A percentile compares a stretch with the other conserved stretches of the same genome.
Evolutionary conservation across 306 rosid species (phyloP).

Genomic region (Trichosanthes cucumerina): DNA sequence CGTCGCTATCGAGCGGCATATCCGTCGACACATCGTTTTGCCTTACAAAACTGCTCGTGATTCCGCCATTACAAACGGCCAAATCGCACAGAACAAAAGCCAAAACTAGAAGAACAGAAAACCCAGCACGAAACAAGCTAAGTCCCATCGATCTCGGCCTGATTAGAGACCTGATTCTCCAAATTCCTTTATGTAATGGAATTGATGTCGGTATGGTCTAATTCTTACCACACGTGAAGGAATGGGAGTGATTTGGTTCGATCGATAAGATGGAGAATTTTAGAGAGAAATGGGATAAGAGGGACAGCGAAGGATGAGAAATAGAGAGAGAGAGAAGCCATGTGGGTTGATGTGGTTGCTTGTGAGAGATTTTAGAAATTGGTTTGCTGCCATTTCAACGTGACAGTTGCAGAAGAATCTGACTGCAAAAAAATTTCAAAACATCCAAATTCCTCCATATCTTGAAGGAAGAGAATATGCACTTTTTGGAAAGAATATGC

Average conservation of each 20-base stretch:
- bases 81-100: conserved; percentile 19
- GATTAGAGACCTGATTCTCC: too few species aligned
- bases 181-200: background rate
- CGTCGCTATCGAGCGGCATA: conserved; percentile 52
- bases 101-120: conserved; percentile 4
- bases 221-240: background rate
- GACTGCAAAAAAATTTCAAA: background rate
- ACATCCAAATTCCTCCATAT: background rate
- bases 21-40: conserved; percentile 26
- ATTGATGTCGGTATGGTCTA: background rate
- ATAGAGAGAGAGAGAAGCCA: background rate
- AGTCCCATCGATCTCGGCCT: conserved; percentile 7
- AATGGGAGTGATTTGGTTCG: background rate
- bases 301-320: background rate
- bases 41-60: conserved; percentile 37
- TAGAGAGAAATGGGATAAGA: background rate
- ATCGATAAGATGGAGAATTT: background rate
- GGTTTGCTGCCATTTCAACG: background rate
- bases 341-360: background rate
- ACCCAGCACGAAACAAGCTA: background rate
- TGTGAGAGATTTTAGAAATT: background rate
- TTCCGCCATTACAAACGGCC: conserved; percentile 38
- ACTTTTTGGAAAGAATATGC: background rate
- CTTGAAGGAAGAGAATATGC: background rate
- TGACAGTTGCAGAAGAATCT: background rate